phyloP scores from a whole-genome alignment of 2,329 filamentous ascomycete species.

The Fusarium heterosporum region DNA sequence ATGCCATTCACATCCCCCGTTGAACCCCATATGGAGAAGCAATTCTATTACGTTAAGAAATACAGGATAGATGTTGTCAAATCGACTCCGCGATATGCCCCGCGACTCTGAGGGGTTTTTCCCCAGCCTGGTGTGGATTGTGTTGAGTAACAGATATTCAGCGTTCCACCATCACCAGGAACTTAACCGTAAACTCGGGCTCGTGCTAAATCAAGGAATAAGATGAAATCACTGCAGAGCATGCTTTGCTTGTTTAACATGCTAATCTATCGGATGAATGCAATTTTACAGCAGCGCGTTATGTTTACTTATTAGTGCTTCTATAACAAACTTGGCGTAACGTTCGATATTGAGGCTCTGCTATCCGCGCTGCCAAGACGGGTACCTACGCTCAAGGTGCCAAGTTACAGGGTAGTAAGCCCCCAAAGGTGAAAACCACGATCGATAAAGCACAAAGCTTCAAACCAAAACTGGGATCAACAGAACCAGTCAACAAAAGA shows the following conservation, averaged over 20 bases:
- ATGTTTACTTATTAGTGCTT: too few relatives aligned
- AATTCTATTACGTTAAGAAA: slow-evolving; percentile 37
- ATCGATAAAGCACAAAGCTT: too few relatives aligned
- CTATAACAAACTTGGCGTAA: not conserved
- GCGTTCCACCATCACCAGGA: not conserved
- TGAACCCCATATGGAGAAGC: slow-evolving; percentile 23
- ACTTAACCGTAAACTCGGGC: slow-evolving; percentile 3
- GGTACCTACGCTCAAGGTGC: not conserved
- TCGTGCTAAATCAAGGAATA: not conserved
- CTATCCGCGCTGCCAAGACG: slow-evolving; percentile 14
- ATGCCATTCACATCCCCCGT: slow-evolving; percentile 3
- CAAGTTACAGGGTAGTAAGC: too few relatives aligned
- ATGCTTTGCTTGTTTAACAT: not conserved
- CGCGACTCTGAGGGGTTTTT: slow-evolving; percentile 25
- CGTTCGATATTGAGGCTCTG: slow-evolving; percentile 17
- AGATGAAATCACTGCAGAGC: not conserved
- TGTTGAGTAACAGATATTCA: slow-evolving; percentile 26
- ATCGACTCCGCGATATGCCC: slow-evolving; percentile 30
- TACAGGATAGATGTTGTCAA: slow-evolving; percentile 13
- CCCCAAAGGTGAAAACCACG: too few relatives aligned
- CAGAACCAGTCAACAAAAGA: too few relatives aligned
- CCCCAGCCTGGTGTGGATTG: slow-evolving; percentile 21
- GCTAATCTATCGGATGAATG: too few relatives aligned
- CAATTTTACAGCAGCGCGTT: too few relatives aligned
- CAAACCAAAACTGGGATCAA: too few relatives aligned